A percentile compares a stretch with the other conserved stretches of the same genome.
These are phyloP conservation scores for Magnusiomyces suaveolens DNA, from an alignment of 1,139 yeast species.

Conservation along the genomic window DNA sequence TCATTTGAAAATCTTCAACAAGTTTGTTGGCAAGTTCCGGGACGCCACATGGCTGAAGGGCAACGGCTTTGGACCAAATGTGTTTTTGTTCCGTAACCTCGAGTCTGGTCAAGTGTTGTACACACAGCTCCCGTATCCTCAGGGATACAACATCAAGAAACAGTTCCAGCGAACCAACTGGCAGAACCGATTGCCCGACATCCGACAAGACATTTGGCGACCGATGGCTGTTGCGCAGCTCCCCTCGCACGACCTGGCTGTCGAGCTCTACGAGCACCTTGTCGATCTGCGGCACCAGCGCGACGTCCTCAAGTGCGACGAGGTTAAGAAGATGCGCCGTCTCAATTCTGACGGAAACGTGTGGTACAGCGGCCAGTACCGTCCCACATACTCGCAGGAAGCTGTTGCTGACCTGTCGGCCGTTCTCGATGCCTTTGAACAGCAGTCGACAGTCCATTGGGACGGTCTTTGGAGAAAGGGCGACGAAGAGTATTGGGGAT, in stretches of 20 bases:
- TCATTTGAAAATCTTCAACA: slow-evolving; percentile 2
- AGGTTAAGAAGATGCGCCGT: slow-evolving; percentile 60
- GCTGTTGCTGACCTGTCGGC: slow-evolving; percentile 80
- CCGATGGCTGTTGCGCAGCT: slow-evolving; percentile 80
- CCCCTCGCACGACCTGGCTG: slow-evolving; percentile 53
- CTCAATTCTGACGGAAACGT: slow-evolving; percentile 68
- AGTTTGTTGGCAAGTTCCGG: slow-evolving; percentile 23
- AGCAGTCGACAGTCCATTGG: slow-evolving; percentile 55
- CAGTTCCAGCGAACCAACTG: slow-evolving; percentile 70
- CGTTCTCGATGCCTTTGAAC: slow-evolving; percentile 51
- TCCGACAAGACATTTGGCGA: slow-evolving; percentile 82
- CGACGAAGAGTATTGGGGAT: slow-evolving; percentile 52
- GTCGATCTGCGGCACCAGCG: slow-evolving; percentile 66
- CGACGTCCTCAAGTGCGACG: slow-evolving; percentile 48
- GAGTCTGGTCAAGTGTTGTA: slow-evolving; percentile 85
- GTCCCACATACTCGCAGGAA: slow-evolving; percentile 87
- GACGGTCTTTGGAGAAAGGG: slow-evolving; percentile 84
- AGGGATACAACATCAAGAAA: slow-evolving; percentile 59
- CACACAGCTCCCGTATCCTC: slow-evolving; percentile 59
- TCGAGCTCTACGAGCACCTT: slow-evolving; percentile 64
- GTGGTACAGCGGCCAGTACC: slow-evolving; percentile 73
- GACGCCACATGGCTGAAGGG: slow-evolving; percentile 40
- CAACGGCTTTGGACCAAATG: slow-evolving; percentile 66
- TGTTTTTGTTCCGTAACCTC: slow-evolving; percentile 70
- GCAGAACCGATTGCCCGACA: slow-evolving; percentile 70